These are phyloP conservation scores for Cerrena zonata DNA, from an alignment of 1,284 basidiomycete species.

Conservation along the genomic window DNA sequence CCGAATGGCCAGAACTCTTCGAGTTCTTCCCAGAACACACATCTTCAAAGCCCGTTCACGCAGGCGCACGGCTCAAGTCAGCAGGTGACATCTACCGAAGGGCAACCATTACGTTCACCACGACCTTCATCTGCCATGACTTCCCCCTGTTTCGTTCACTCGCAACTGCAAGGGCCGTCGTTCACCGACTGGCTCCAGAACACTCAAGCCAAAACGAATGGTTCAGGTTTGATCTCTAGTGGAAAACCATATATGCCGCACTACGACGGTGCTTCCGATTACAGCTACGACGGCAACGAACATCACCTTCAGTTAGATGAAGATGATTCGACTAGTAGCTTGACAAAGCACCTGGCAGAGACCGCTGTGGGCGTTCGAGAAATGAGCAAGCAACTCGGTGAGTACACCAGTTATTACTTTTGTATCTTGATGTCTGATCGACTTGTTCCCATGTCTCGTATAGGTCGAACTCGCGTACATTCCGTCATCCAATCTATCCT, in stretches of 20 bases:
- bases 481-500: constrained; percentile 89
- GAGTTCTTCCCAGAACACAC: neutral
- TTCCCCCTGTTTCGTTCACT: constrained; percentile 85
- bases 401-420: constrained; percentile 23
- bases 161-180: constrained; percentile 70
- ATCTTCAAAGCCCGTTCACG: neutral
- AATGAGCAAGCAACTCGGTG: constrained; percentile 97
- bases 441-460: constrained; percentile 13
- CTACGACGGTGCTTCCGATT: constrained; percentile 20
- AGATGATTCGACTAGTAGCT: constrained; percentile 63
- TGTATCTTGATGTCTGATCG: constrained; percentile 12
- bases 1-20: neutral
- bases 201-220: constrained; percentile 32
- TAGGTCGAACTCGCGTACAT: constrained; percentile 87
- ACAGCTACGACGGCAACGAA: constrained; percentile 11
- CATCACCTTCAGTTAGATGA: constrained; percentile 41
- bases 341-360: constrained; percentile 91
- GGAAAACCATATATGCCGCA: constrained; percentile 9
- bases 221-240: constrained; percentile 1
- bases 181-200: constrained; percentile 64
- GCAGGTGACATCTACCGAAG: neutral
- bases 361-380: constrained; percentile 96
- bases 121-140: constrained; percentile 31
- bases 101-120: constrained; percentile 13
- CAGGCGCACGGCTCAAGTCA: neutral